A percentile compares a stretch with the other conserved stretches of the same genome.
phyloP scores from a whole-genome alignment of 2,329 filamentous ascomycete genomes.

The Aspergillus quadrilineatus region DNA sequence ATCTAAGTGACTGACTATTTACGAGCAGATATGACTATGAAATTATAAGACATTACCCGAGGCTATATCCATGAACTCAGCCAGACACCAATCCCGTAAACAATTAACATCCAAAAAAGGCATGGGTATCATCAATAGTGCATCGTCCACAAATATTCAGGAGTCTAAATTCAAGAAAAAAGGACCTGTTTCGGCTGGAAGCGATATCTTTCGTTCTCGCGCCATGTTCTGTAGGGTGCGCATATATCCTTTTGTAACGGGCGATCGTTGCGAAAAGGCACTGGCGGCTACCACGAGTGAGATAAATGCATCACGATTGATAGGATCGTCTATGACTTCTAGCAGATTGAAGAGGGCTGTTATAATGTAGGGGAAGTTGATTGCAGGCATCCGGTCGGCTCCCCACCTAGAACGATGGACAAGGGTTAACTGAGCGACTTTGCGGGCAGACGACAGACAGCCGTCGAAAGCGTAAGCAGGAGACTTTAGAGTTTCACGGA shows the following conservation, averaged over 20 bases:
- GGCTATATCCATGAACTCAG: neutral
- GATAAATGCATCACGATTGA: slow-evolving; percentile 27
- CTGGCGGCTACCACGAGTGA: slow-evolving; percentile 24
- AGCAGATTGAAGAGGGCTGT: slow-evolving; percentile 30
- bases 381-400: slow-evolving; percentile 32
- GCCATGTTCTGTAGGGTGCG: slow-evolving; percentile 22
- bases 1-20: neutral
- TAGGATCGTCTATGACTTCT: slow-evolving; percentile 22
- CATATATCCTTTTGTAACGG: slow-evolving; percentile 9
- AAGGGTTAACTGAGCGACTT: slow-evolving; percentile 27
- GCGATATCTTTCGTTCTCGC: slow-evolving; percentile 16
- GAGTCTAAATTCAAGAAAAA: slow-evolving; percentile 22
- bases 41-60: neutral
- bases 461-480: slow-evolving; percentile 15
- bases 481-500: slow-evolving; percentile 10
- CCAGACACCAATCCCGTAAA: slow-evolving; percentile 4
- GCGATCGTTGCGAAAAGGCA: slow-evolving; percentile 27
- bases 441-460: slow-evolving; percentile 27
- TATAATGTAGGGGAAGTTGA: slow-evolving; percentile 31
- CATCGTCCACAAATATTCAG: neutral
- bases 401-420: slow-evolving; percentile 31
- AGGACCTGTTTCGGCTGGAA: slow-evolving; percentile 24
- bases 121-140: slow-evolving; percentile 7
- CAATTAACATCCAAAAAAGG: neutral
- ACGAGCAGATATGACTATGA: slow-evolving; percentile 3